Evolutionary conservation across 192 early-diverging fungal species (phyloP).

Genomic region (Piromyces finnis): DNA sequence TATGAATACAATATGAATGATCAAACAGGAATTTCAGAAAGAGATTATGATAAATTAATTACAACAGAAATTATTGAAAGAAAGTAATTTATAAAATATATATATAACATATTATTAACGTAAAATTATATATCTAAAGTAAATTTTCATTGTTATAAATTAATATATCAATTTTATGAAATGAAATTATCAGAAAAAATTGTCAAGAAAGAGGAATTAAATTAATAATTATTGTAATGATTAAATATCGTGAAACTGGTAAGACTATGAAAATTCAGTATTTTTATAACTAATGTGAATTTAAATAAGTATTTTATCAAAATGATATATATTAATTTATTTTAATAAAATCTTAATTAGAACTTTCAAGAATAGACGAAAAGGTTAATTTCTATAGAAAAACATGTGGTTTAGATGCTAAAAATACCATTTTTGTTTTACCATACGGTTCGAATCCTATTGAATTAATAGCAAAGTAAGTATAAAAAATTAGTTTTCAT

Average conservation of each 20-base stretch:
- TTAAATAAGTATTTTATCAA: too few species aligned
- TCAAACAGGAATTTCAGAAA: constrained; percentile 24
- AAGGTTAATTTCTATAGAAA: constrained; percentile 46
- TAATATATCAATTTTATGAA: background rate
- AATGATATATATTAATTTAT: background rate
- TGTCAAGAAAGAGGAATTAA: constrained; percentile 45
- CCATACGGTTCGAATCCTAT: constrained; percentile 9
- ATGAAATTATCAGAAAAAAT: constrained; percentile 23
- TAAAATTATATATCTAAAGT: too few species aligned
- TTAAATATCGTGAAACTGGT: constrained; percentile 36
- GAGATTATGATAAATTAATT: constrained; percentile 38
- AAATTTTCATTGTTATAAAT: too few species aligned
- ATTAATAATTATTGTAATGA: constrained; percentile 50
- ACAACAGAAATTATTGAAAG: constrained; percentile 47
- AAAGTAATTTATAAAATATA: constrained; percentile 19
- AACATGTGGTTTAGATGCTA: constrained; percentile 44
- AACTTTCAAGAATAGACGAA: constrained; percentile 48
- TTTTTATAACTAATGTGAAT: too few species aligned
- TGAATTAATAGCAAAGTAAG: constrained; percentile 11
- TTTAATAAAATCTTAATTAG: constrained; percentile 9
- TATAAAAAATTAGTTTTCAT: too few species aligned
- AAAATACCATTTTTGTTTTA: constrained; percentile 47
- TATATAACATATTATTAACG: too few species aligned
- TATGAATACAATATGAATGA: constrained; percentile 1
- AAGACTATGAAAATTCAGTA: too few species aligned